Percentiles rank a stretch among this genome's conserved stretches.
Conservation (phyloP, 257 asterid species). For the Jacaranda mimosifolia region DNA sequence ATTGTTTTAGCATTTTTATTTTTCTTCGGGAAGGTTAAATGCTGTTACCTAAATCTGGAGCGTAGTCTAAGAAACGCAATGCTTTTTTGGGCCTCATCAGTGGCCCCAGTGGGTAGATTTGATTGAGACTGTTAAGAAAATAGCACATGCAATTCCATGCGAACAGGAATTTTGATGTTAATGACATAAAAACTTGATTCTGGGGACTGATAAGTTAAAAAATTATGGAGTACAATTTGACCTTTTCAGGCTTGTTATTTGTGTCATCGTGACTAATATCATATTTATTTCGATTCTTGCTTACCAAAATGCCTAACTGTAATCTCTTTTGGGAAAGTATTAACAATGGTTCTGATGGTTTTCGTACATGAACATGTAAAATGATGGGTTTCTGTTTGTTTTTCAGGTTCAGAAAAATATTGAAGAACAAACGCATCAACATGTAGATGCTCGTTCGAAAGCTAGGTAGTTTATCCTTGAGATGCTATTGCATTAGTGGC, state of each 20-base stretch:
- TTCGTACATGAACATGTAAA: neutral
- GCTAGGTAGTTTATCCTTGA: conserved; percentile 50
- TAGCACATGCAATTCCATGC: too few relatives aligned
- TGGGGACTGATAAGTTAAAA: neutral
- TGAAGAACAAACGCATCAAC: conserved; percentile 64
- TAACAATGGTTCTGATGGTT: neutral
- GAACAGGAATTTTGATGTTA: neutral
- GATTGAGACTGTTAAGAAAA: neutral
- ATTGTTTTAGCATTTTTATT: neutral
- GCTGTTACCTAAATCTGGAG: neutral
- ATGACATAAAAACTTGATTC: neutral
- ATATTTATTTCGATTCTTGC: neutral
- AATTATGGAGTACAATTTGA: too few relatives aligned
- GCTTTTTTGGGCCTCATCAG: too few relatives aligned
- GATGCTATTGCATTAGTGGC: neutral
- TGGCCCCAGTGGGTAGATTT: neutral
- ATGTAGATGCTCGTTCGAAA: conserved; percentile 69
- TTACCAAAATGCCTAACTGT: neutral
- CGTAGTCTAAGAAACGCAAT: too few relatives aligned
- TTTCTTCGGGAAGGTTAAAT: neutral
- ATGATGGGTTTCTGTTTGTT: neutral
- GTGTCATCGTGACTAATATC: neutral
- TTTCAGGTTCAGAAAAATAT: conserved; percentile 53
- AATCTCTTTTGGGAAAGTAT: neutral
- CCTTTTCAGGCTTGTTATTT: too few relatives aligned